Percentiles rank a stretch among this genome's conserved stretches.
phyloP scores from a whole-genome alignment of 345 rosid species.

The Aegle marmelos region DNA sequence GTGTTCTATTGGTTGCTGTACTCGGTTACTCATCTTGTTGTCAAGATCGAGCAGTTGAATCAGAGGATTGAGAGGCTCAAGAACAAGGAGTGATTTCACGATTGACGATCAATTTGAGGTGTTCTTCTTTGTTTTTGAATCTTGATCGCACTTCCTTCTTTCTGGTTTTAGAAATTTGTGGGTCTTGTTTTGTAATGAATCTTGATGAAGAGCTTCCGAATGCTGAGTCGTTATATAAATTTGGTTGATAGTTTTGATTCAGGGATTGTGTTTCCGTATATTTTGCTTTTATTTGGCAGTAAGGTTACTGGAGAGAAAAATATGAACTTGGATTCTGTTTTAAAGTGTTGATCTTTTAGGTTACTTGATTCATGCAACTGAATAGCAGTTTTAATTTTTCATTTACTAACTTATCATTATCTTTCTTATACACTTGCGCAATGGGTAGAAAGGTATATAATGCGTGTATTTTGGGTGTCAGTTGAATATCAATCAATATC shows the following conservation, averaged over 20 bases:
- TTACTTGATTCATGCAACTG: neutral
- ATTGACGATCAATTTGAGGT: neutral
- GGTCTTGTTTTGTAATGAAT: neutral
- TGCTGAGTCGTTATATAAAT: neutral
- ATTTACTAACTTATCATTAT: neutral
- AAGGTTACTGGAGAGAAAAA: neutral
- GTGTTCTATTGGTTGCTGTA: constrained; percentile 81
- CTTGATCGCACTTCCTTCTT: neutral
- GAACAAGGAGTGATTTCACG: constrained; percentile 33
- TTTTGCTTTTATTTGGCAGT: neutral
- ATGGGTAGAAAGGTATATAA: neutral
- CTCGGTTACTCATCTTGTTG: constrained; percentile 68
- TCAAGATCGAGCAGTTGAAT: constrained; percentile 64
- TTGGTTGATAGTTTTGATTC: neutral
- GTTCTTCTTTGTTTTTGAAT: neutral
- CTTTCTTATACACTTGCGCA: neutral
- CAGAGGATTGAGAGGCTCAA: constrained; percentile 73
- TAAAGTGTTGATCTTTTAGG: neutral
- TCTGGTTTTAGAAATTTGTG: neutral
- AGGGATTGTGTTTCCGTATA: neutral
- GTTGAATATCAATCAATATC: too few relatives aligned
- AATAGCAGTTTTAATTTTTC: neutral
- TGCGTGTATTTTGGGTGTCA: neutral
- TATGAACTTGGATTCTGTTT: neutral
- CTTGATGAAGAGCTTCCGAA: neutral